Conservation (phyloP, 164 flowering plant species). For the Piper betle region DNA sequence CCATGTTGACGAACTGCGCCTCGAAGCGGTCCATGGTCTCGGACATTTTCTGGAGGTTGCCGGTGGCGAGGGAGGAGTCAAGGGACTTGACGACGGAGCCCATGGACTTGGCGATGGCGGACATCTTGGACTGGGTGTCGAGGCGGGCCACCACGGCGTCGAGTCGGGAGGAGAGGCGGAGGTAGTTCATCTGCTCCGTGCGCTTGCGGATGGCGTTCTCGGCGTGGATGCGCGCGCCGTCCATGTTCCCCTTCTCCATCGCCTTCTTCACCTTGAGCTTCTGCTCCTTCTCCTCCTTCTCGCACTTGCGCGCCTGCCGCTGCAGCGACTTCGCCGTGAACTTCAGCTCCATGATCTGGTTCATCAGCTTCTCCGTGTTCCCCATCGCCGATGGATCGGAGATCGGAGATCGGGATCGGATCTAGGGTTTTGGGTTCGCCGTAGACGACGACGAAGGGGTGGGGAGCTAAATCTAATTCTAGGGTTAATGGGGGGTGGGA, state of each 20-base stretch:
- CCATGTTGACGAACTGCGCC: constrained; percentile 19
- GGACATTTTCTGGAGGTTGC: constrained; percentile 18
- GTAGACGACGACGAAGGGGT: too few relatives aligned
- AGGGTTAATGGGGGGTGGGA: too few relatives aligned
- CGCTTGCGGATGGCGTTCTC: constrained; percentile 17
- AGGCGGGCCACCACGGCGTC: constrained; percentile 16
- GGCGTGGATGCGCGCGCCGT: constrained; percentile 18
- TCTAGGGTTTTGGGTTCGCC: too few relatives aligned
- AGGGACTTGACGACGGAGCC: constrained; percentile 14
- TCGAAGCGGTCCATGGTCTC: constrained; percentile 18
- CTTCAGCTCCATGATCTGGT: constrained; percentile 17
- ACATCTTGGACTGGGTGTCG: constrained; percentile 12
- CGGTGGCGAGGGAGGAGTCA: constrained; percentile 8
- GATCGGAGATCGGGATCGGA: too few relatives aligned
- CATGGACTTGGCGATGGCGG: constrained; percentile 10
- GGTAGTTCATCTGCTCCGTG: constrained; percentile 17
- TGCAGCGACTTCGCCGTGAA: constrained; percentile 14
- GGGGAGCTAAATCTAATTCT: too few relatives aligned
- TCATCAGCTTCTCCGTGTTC: constrained; percentile 19
- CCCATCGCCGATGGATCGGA: constrained; percentile 3
- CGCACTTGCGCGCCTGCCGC: constrained; percentile 17
- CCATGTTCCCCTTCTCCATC: constrained; percentile 19
- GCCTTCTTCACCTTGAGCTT: constrained; percentile 19
- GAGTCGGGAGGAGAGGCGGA: constrained; percentile 16
- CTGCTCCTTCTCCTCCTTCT: constrained; percentile 17